phyloP scores from a whole-genome alignment of 371 early-diverging fungal genomes.

The Zopfochytrium polystomum region DNA sequence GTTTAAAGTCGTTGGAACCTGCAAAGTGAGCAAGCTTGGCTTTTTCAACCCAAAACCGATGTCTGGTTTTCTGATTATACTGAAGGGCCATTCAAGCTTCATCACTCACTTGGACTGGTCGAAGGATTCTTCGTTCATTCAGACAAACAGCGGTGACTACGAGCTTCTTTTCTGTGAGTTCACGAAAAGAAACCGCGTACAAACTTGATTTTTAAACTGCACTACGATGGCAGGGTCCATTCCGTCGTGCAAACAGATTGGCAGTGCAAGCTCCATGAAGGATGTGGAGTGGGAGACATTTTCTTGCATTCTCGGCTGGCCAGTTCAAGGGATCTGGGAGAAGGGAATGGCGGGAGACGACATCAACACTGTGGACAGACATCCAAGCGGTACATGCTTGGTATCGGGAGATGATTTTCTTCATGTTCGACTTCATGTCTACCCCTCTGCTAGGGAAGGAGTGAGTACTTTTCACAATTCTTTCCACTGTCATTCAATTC shows the following conservation, averaged over 20 bases:
- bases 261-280: too few relatives aligned
- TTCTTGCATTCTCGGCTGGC: too few relatives aligned
- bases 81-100: slow-evolving; percentile 27
- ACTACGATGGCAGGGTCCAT: too few relatives aligned
- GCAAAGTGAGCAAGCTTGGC: slow-evolving; percentile 12
- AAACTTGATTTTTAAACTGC: too few relatives aligned
- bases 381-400: slow-evolving; percentile 13
- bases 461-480: too few relatives aligned
- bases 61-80: not conserved
- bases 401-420: slow-evolving; percentile 28
- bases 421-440: too few relatives aligned
- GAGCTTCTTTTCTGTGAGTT: not conserved
- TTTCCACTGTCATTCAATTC: too few relatives aligned
- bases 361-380: slow-evolving; percentile 23
- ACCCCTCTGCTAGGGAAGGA: too few relatives aligned
- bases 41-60: not conserved
- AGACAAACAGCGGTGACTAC: slow-evolving; percentile 24
- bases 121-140: slow-evolving; percentile 15
- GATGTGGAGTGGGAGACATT: too few relatives aligned
- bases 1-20: slow-evolving; percentile 13
- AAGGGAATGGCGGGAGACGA: slow-evolving; percentile 26
- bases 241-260: too few relatives aligned
- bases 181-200: slow-evolving; percentile 3
- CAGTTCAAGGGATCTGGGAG: too few relatives aligned
- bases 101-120: slow-evolving; percentile 35